Evolutionary conservation across 345 rosid species (phyloP).

Genomic region (Zanthoxylum bungeanum): DNA sequence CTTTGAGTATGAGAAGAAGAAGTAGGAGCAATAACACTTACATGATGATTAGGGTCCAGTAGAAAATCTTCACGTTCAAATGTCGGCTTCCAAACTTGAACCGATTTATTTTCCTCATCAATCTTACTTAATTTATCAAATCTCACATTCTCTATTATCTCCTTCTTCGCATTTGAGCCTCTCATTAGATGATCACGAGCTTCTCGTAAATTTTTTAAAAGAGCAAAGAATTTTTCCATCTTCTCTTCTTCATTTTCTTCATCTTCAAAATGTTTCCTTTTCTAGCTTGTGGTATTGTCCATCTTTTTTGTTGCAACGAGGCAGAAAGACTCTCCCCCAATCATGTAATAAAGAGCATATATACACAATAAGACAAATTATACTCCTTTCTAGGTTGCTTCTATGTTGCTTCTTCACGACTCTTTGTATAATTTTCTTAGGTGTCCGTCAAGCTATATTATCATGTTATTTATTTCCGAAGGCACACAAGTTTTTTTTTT

Average conservation of each 20-base stretch:
- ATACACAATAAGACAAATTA: not conserved
- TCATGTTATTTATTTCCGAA: not conserved
- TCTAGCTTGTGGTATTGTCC: constrained; percentile 26
- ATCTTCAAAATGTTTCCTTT: constrained; percentile 18
- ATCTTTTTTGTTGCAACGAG: not conserved
- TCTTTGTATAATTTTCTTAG: not conserved
- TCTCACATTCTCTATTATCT: not conserved
- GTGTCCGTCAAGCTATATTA: not conserved
- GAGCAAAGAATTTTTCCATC: constrained; percentile 41
- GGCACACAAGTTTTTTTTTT: no score
- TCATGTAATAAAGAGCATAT: not conserved
- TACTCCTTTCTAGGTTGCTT: constrained; percentile 23
- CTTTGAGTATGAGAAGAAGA: constrained; percentile 12
- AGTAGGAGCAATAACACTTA: not conserved
- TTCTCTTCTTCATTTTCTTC: constrained; percentile 30
- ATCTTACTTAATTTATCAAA: constrained; percentile 14
- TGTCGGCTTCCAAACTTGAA: constrained; percentile 26
- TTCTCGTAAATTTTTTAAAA: constrained; percentile 31
- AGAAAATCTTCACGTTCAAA: constrained; percentile 37
- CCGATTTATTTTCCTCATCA: no score
- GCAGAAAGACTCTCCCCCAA: not conserved
- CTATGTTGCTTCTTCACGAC: constrained; percentile 11
- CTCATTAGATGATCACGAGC: constrained; percentile 28
- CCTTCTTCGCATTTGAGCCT: not conserved
- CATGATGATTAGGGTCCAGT: not conserved